Base-by-base conservation (phyloP, 495 filamentous ascomycete genomes). In the Hyaloscypha variabilis region DNA sequence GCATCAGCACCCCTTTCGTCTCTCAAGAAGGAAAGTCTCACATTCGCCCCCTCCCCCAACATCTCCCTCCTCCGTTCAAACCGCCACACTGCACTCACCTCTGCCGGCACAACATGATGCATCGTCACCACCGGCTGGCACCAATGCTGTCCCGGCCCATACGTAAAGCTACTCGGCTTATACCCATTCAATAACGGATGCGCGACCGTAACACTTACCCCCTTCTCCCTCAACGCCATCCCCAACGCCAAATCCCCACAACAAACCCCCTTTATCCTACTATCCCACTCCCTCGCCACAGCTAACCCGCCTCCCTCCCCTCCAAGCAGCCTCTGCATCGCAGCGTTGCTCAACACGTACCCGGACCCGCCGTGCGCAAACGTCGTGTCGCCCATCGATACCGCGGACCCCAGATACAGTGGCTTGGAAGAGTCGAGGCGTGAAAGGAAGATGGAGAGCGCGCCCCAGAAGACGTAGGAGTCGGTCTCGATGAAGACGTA, bases 361-460 rank as follows among this genome's bases (percentile, higher is more conserved):
- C 90, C 90, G 17, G 85, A 86, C 0, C 88, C 90, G 46, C 88
- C 88, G 73, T 91, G 88, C 0, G 82, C 88, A 69, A 91, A 92
- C 52, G 78, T 69, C 19, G 83, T 80, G 36, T 82, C 75, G 28
- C 79, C 77, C 63, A 88, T 77, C 64, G 86, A 72, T 25, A 82
- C 82, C 59, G 84, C 80, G 39, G 85, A 87, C 25, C 89, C 88
- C 34, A 88, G 71, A 69, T 90, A 90, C 28, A 79, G 68, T 34
- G 80, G 76, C 23, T 78, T 66, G 8, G 73, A 63, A 13, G 80
- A 75, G 64, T 87, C 80, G 11, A 89, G 75, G 29, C 75, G 74
- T 24, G 63, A 70, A 29, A 90, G 70, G 75, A 85, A 88, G n/a
- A 75, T 77, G 31, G 88, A 76, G 59, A 90, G 71, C 56, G 85